Percentiles rank a stretch among this genome's conserved stretches.
These are phyloP conservation scores for Fistulinella cinereoalba DNA, from an alignment of 1,284 basidiomycete genomes.

Conservation along the genomic window DNA sequence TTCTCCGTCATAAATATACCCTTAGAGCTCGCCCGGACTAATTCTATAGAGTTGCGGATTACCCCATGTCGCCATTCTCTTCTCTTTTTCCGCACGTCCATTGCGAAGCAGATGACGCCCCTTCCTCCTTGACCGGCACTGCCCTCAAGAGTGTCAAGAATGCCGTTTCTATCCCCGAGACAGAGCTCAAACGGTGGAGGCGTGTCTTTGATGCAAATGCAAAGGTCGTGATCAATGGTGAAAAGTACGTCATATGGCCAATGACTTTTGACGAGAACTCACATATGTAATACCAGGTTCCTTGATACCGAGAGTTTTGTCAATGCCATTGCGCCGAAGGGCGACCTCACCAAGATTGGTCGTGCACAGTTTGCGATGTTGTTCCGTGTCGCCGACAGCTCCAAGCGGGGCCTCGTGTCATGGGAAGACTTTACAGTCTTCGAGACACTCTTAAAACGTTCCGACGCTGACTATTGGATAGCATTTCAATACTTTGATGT, in stretches of 20 bases:
- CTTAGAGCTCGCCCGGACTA: constrained; percentile 27
- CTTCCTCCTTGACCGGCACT: constrained; percentile 44
- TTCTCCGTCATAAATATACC: constrained; percentile 33
- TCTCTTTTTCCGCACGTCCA: constrained; percentile 48
- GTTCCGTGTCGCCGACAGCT: constrained; percentile 86
- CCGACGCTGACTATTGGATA: constrained; percentile 94
- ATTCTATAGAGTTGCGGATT: constrained; percentile 26
- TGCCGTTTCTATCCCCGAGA: constrained; percentile 71
- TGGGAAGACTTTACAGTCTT: constrained; percentile 96
- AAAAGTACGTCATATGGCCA: constrained; percentile 59
- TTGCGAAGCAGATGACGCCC: constrained; percentile 45
- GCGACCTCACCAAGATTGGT: constrained; percentile 81
- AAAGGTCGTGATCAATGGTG: constrained; percentile 64
- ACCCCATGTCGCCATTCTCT: constrained; percentile 32
- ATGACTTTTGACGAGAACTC: no score
- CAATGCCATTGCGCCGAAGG: constrained; percentile 85
- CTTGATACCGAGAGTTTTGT: constrained; percentile 84
- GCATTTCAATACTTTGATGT: constrained; percentile 96
- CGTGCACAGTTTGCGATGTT: constrained; percentile 84
- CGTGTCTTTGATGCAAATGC: constrained; percentile 83
- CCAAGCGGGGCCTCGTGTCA: constrained; percentile 75
- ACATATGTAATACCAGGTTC: constrained; percentile 54
- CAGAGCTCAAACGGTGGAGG: constrained; percentile 82
- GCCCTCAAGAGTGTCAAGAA: constrained; percentile 63
- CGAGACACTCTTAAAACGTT: constrained; percentile 84